These are phyloP conservation scores for Stemphylium vesicarium DNA, from an alignment of 2,329 filamentous ascomycete genomes.

Conservation along the genomic window DNA sequence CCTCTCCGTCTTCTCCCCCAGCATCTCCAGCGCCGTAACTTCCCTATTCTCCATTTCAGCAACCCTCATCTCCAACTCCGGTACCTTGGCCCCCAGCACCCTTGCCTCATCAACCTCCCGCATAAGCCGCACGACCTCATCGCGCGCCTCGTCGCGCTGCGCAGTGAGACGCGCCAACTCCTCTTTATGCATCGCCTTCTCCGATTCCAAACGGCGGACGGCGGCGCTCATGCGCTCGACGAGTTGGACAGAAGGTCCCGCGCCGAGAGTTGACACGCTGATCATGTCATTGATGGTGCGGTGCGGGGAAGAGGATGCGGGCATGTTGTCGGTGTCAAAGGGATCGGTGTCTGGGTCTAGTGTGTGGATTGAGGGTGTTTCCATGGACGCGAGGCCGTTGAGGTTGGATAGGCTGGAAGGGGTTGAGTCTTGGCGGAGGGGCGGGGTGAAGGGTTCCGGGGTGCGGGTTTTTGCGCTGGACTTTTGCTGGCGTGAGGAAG, in stretches of 20 bases:
- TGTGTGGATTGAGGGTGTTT: slow-evolving; percentile 57
- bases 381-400: slow-evolving; percentile 47
- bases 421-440: slow-evolving; percentile 44
- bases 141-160: slow-evolving; percentile 92
- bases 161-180: slow-evolving; percentile 78
- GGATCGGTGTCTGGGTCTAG: slow-evolving; percentile 55
- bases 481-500: slow-evolving; percentile 41
- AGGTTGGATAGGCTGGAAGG: slow-evolving; percentile 41
- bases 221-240: slow-evolving; percentile 96
- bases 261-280: slow-evolving; percentile 86
- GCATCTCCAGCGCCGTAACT: slow-evolving; percentile 88
- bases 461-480: slow-evolving; percentile 41
- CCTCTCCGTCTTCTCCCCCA: slow-evolving; percentile 95
- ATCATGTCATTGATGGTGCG: slow-evolving; percentile 76
- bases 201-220: slow-evolving; percentile 86
- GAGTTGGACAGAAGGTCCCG: slow-evolving; percentile 90
- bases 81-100: slow-evolving; percentile 64
- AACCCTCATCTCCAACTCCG: slow-evolving; percentile 71
- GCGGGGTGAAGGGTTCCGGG: slow-evolving; percentile 42
- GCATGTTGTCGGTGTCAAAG: slow-evolving; percentile 56
- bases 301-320: slow-evolving; percentile 64
- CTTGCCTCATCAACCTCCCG: slow-evolving; percentile 78
- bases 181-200: slow-evolving; percentile 87
- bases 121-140: slow-evolving; percentile 90
- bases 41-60: slow-evolving; percentile 76